Evolutionary conservation across 2,329 filamentous ascomycete species (phyloP).

Genomic region (Colletotrichum salicis): DNA sequence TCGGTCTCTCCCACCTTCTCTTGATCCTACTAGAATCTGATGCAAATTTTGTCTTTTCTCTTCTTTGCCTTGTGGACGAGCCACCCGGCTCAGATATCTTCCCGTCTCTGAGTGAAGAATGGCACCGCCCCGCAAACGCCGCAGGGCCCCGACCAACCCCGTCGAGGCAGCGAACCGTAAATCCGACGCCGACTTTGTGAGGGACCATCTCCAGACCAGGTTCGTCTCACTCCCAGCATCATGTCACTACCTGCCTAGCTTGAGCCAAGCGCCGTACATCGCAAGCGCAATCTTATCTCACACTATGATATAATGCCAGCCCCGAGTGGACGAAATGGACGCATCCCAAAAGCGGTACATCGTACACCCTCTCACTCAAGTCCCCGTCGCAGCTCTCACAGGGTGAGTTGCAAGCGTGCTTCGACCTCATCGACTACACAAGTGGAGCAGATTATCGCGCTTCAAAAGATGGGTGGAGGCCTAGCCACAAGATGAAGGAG

Average conservation of each 20-base stretch:
- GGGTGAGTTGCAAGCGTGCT: constrained; percentile 63
- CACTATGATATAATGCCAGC: constrained; percentile 2
- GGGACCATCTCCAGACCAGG: constrained; percentile 59
- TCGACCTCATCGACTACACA: constrained; percentile 69
- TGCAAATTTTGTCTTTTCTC: not conserved
- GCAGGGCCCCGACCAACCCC: constrained; percentile 41
- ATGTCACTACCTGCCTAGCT: too few relatives aligned
- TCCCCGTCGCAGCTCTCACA: constrained; percentile 50
- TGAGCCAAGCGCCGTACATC: not conserved
- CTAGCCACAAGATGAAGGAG: constrained; percentile 69
- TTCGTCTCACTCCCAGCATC: constrained; percentile 39
- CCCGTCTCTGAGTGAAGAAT: not conserved
- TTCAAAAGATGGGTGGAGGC: constrained; percentile 73
- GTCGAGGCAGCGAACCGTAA: constrained; percentile 62
- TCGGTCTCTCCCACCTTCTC: not conserved
- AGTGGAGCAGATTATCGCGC: constrained; percentile 72
- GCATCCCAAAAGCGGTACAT: constrained; percentile 56
- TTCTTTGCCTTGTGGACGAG: not conserved
- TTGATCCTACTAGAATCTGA: too few relatives aligned
- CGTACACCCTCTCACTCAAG: constrained; percentile 58
- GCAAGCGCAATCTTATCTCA: not conserved
- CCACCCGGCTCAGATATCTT: too few relatives aligned
- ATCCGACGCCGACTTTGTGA: constrained; percentile 59
- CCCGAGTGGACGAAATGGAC: constrained; percentile 57
- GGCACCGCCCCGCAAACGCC: constrained; percentile 35